These are phyloP conservation scores for Phytophthora capsici DNA, from an alignment of 352 stramenopile species.

Conservation along the genomic window DNA sequence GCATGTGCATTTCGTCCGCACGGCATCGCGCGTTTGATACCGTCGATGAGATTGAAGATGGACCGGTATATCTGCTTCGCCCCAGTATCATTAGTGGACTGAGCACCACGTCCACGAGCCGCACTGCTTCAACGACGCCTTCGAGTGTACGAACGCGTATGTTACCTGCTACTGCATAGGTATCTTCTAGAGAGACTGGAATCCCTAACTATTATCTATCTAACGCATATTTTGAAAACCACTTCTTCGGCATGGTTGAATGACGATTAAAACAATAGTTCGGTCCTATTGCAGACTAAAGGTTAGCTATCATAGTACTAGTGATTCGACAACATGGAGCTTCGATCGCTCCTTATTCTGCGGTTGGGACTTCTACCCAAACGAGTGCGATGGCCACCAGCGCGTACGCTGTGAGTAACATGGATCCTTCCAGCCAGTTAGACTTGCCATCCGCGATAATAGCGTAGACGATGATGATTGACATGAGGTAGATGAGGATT, in stretches of 20 bases:
- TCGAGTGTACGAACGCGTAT: slow-evolving; percentile 18
- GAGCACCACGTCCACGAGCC: slow-evolving; percentile 29
- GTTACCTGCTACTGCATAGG: slow-evolving; percentile 11
- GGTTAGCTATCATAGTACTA: slow-evolving; percentile 27
- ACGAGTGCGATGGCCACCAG: slow-evolving; percentile 88
- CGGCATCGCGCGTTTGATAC: slow-evolving; percentile 41
- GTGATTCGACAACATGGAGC: slow-evolving; percentile 12
- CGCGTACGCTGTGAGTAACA: slow-evolving; percentile 92
- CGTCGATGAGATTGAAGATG: slow-evolving; percentile 18
- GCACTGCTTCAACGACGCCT: slow-evolving; percentile 15
- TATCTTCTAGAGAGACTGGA: slow-evolving; percentile 11
- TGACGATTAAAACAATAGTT: slow-evolving; percentile 29
- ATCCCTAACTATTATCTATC: slow-evolving; percentile 26
- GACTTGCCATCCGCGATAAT: slow-evolving; percentile 92
- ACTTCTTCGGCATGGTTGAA: slow-evolving; percentile 1
- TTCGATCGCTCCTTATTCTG: slow-evolving; percentile 40
- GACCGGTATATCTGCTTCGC: slow-evolving; percentile 21
- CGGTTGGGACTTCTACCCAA: slow-evolving; percentile 74
- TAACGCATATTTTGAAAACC: slow-evolving; percentile 8
- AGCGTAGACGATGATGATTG: slow-evolving; percentile 95
- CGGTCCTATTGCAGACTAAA: slow-evolving; percentile 31
- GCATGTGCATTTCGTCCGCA: slow-evolving; percentile 43
- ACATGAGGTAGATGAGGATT: slow-evolving; percentile 96
- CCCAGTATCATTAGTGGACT: slow-evolving; percentile 25
- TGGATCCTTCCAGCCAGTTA: slow-evolving; percentile 93